A percentile compares a stretch with the other conserved stretches of the same genome.
phyloP scores from a whole-genome alignment of 768 basidiomycete species.

The Sarcodon sp. region DNA sequence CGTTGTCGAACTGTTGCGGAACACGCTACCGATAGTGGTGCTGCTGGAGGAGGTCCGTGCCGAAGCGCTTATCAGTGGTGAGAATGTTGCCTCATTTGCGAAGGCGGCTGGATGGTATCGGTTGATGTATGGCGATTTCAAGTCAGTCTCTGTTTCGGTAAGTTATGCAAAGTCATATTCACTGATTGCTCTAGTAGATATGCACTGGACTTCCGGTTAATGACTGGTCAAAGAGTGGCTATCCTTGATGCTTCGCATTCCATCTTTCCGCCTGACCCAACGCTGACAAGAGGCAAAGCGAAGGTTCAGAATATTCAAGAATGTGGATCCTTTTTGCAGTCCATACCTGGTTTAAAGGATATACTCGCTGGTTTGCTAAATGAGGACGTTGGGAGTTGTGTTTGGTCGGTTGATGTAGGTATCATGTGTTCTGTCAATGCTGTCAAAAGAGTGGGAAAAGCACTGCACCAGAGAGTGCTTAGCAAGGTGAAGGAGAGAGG shows the following conservation, averaged over 20 bases:
- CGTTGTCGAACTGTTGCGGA: conserved; percentile 55
- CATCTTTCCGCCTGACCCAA: conserved; percentile 22
- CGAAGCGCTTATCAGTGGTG: conserved; percentile 15
- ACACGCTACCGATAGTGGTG: conserved; percentile 66
- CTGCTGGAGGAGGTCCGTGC: conserved; percentile 48
- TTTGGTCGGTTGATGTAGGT: conserved; percentile 49
- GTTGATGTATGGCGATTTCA: conserved; percentile 53
- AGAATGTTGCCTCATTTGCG: conserved; percentile 49
- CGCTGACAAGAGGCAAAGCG: not conserved
- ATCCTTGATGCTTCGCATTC: conserved; percentile 68
- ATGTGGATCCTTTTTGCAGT: conserved; percentile 28
- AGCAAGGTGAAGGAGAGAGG: not conserved
- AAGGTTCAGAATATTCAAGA: conserved; percentile 2
- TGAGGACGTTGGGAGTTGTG: conserved; percentile 23
- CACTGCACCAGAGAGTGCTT: conserved; percentile 36
- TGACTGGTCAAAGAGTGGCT: conserved; percentile 49
- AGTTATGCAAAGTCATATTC: not conserved
- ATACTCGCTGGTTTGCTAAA: conserved; percentile 39
- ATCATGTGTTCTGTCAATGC: conserved; percentile 41
- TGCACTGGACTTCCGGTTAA: conserved; percentile 70
- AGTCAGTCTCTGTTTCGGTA: conserved; percentile 23
- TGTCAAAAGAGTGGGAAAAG: conserved; percentile 33
- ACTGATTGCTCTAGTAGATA: conserved; percentile 28
- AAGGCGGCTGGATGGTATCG: conserved; percentile 81
- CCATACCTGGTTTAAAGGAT: conserved; percentile 46